Conservation (phyloP, 176 grass and related monocot genomes). For the Thalia dealbata region DNA sequence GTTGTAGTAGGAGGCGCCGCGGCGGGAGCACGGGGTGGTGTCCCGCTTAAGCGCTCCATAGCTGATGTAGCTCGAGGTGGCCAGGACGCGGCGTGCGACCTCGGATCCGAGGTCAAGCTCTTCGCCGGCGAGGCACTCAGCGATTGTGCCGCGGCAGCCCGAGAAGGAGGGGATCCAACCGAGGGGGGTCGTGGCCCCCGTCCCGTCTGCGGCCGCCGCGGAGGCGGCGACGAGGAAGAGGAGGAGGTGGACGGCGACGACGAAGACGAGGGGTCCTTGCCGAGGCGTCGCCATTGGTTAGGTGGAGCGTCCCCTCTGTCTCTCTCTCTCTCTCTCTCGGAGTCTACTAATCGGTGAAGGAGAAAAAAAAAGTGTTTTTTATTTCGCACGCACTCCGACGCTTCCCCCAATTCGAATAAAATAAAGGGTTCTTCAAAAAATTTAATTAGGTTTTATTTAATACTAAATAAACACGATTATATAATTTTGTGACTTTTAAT, state of each 20-base stretch:
- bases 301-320: too few relatives aligned
- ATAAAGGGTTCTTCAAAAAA: too few relatives aligned
- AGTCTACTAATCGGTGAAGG: too few relatives aligned
- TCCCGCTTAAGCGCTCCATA: constrained; percentile 7
- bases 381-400: too few relatives aligned
- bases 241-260: too few relatives aligned
- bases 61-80: constrained; percentile 17
- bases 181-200: background rate
- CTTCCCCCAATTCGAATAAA: too few relatives aligned
- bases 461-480: too few relatives aligned
- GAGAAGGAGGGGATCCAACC: constrained; percentile 13
- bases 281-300: background rate
- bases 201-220: background rate
- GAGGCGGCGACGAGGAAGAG: background rate
- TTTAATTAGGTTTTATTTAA: too few relatives aligned
- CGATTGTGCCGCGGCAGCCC: constrained; percentile 11
- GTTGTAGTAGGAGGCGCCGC: constrained; percentile 19
- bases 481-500: too few relatives aligned
- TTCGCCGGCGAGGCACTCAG: constrained; percentile 11
- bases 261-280: background rate
- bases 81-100: constrained; percentile 12
- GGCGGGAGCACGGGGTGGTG: constrained; percentile 6
- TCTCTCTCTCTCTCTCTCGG: too few relatives aligned
- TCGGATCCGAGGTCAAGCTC: constrained; percentile 18
- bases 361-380: too few relatives aligned